phyloP scores from a whole-genome alignment of 768 basidiomycete genomes.

The Hebeloma cylindrosporum region DNA sequence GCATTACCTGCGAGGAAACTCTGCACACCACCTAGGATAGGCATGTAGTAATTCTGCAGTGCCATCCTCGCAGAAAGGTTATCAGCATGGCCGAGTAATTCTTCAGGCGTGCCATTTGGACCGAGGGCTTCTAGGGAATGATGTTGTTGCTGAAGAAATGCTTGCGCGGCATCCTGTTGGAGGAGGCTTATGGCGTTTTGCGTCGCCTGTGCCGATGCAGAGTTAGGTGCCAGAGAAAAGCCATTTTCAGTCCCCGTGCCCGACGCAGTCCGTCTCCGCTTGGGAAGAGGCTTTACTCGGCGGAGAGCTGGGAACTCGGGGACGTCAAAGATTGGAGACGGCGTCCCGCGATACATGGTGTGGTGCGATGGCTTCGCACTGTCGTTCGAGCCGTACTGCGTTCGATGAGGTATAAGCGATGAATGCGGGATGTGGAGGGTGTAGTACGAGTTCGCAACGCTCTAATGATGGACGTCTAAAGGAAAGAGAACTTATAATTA shows the following conservation, averaged over 20 bases:
- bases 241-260: conserved; percentile 2
- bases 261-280: conserved; percentile 56
- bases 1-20: conserved; percentile 34
- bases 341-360: conserved; percentile 50
- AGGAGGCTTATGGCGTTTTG: conserved; percentile 12
- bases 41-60: conserved; percentile 63
- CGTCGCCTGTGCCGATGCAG: conserved; percentile 11
- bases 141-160: conserved; percentile 17
- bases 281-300: conserved; percentile 76
- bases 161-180: conserved; percentile 15
- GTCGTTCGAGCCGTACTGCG: background rate
- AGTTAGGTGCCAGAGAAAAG: conserved; percentile 11
- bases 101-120: conserved; percentile 52
- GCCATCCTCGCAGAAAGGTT: conserved; percentile 58
- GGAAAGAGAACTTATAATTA: too few species aligned
- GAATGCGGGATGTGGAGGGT: conserved; percentile 2
- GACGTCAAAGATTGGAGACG: conserved; percentile 63
- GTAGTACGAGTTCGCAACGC: too few species aligned
- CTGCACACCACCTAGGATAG: conserved; percentile 50
- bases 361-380: background rate
- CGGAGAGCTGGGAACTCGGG: conserved; percentile 63
- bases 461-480: too few species aligned
- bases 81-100: conserved; percentile 58
- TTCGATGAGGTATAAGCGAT: background rate
- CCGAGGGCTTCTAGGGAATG: conserved; percentile 32